Evolutionary conservation across 176 grass and related monocot species (phyloP), one percentile per base, ranked within the genome.

Genomic region (Puya raimondii): DNA sequence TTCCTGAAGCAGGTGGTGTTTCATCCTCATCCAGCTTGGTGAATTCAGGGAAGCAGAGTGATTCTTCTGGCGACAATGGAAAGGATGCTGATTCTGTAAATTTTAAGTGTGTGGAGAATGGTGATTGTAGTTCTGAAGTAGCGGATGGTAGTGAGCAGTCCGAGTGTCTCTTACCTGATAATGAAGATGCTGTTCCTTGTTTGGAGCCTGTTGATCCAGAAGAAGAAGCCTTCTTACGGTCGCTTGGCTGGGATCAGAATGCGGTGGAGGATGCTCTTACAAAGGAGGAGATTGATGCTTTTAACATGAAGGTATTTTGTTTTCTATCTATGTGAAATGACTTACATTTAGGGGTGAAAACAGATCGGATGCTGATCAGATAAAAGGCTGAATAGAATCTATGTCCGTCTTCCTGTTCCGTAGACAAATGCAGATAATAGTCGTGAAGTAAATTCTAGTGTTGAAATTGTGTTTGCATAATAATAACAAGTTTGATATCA

Each of bases 161-260:
- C 11, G 54, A 18, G 15, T 33, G 71, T 50, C 21, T 33, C 52
- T 23, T 50, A n/a, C n/a, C 42, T 50, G 66, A 48, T 10, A 68
- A 69, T 53, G 79, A 58, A 68, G 71, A 81, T 27, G 56, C 22
- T 49, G 67, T 76, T 53, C 50, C 29, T 42, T 48, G 47, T 17
- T 69, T 23, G 8, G 82, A 75, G 47, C 66, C 47, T 29, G 74
- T 63, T 68, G 74, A 78, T 64, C 82, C 82, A 6, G 77, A 85
- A 49, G 82, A 85, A 63, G 67, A 80, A 29, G 77, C 72, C 15
- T 85, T 85, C 27, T 71, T 85, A 48, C 49, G 51, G 27, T 80
- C 72, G 2, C 76, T 85, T 71, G 82, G 82, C 23, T 80, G 82
- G 82, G 82, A 85, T 64, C 66, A 80, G 70, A 85, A 80, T 80